Base-by-base conservation (phyloP, 2,329 filamentous ascomycete species). In the Aspergillus sp. region DNA sequence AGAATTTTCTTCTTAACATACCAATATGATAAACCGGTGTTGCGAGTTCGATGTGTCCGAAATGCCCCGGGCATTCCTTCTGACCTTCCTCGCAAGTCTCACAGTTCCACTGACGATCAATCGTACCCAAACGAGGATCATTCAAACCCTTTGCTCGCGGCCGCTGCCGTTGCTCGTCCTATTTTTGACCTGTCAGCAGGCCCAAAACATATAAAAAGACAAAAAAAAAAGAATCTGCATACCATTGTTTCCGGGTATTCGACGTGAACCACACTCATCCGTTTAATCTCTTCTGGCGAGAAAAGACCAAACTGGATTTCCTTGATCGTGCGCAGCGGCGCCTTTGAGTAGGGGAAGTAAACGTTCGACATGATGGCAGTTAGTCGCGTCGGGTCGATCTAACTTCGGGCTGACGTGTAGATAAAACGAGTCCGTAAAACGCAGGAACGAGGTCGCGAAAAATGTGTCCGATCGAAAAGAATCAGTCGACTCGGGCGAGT, bases 281-380 rank as follows among this genome's bases (percentile, higher is more conserved):
- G 90, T 78, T 98, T 97, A 73, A 97, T 95, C 77, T 98, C 94
- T 70, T 98, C 93, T 22, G 93, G 93, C 32, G 93, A 95, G 72
- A 98, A 82, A 67, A 98, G 82, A 66, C 93, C 93, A 68, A 98
- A 98, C 78, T 98, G 94, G 63, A 98, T 95, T 80, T 98, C 94
- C 80, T 96, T 86, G 64, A 98, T 90, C 58, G 87, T 95, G 79
- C 93, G 91, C 81, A 97, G 81, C 71, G 90, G 90, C 82, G 88
- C 90, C 81, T 87, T 90, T 69, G 88, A 95, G 74, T 90, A 88
- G 66, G 86, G 80, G 67, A 95, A 95, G 69, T 85, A 85, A 59
- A 91, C 84, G 74, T 94, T 95, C 76, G 91, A 82, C 93, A 98
- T 95, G 65, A 64, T 88, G 73, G 68, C 68, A 65, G 59, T 65